Percentiles rank a stretch among this genome's conserved stretches.
Conservation (phyloP, 2,329 filamentous ascomycete species). For the Pseudogymnoascus sp. region DNA sequence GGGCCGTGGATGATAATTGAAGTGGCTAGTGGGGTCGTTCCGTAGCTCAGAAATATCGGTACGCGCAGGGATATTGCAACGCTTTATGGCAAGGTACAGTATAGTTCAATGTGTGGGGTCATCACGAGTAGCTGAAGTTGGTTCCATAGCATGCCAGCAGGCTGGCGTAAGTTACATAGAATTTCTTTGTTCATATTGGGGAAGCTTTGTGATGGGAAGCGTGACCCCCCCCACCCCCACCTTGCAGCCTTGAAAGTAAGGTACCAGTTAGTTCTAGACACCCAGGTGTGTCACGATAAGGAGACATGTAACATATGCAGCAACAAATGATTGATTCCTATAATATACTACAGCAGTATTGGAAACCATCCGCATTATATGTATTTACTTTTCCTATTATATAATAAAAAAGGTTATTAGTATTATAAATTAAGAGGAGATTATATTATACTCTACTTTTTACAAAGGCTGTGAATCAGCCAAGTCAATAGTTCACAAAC, state of each 20-base stretch:
- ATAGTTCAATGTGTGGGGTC: neutral
- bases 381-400: neutral
- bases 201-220: neutral
- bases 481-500: too few species aligned
- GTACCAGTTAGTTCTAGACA: neutral
- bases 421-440: neutral
- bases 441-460: neutral
- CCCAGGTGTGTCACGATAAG: neutral
- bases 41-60: neutral
- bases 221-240: conserved; percentile 1
- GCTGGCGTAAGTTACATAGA: neutral
- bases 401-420: neutral
- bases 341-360: too few species aligned
- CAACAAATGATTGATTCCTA: too few species aligned
- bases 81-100: conserved; percentile 6
- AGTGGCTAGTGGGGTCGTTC: neutral
- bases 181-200: conserved; percentile 9
- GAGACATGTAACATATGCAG: neutral
- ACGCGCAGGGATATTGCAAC: neutral
- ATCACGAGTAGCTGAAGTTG: conserved; percentile 1
- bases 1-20: neutral
- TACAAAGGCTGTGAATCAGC: too few species aligned
- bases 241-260: neutral
- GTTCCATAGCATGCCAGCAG: neutral
- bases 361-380: too few species aligned